Evolutionary conservation across 352 stramenopile genomes (phyloP), one percentile per base, ranked within the genome.

Genomic region (Phytophthora pini): DNA sequence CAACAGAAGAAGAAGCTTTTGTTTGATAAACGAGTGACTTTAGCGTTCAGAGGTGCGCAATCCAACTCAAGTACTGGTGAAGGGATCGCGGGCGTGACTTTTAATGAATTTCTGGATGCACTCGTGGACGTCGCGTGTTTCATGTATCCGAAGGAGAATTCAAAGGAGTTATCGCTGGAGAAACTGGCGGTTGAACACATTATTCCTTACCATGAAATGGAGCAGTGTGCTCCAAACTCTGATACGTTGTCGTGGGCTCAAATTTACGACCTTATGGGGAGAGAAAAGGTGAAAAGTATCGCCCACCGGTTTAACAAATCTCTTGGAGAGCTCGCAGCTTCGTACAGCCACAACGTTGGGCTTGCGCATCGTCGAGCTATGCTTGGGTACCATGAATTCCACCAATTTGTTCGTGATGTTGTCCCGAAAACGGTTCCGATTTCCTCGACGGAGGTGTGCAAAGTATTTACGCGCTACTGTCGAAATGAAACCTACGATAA

Each of bases 51-150:
- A 56, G 66, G 66, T 17, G 66, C 49, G 2, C 66, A 63, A 15
- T 52, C 66, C 9, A 74, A 59, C 3, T 17, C 9, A 60, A 56
- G 22, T 10, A 79, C 65, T 17, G 51, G 27, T 4, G 72, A 57
- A 5, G 69, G 62, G 12, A 51, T 44, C 27, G 46, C 63, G 0
- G 79, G 80, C 0, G 68, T 74, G 0, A 85, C 20, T 0, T 90
- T 90, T 45, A 70, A 82, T 41, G 69, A 83, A 29, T 91, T 88
- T 57, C 59, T 93, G 29, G 80, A 90, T 41, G 80, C 82, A 10
- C 59, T 90, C 1, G 68, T 89, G 8, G 71, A 88, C 13, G 72
- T 90, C 0, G 77, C 77, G 2, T 63, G 41, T 15, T 80, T 77
- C 22, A 52, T 86, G 63, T 77, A 80, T 32, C 70, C 72, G 0